Percentiles rank a stretch among this genome's conserved stretches.
These are phyloP conservation scores for Solanum lycopersicoides DNA, from an alignment of 257 asterid species.

Conservation along the genomic window DNA sequence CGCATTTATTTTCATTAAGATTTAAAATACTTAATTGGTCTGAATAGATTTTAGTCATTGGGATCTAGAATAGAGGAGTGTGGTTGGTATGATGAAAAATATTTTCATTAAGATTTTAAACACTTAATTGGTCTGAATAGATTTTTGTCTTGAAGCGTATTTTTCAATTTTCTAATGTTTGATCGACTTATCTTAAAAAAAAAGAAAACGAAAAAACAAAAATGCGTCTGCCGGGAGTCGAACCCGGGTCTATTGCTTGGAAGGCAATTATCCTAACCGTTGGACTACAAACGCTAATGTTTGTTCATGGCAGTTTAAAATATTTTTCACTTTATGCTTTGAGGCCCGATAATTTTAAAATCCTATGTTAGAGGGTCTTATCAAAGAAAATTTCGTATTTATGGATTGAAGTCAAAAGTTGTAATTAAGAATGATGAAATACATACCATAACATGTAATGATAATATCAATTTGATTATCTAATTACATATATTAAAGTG, in stretches of 20 bases:
- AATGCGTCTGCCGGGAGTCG: slow-evolving; percentile 82
- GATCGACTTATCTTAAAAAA: fast-evolving
- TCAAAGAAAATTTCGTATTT: too few relatives aligned
- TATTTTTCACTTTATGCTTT: fast-evolving
- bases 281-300: slow-evolving; percentile 58
- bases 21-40: neutral
- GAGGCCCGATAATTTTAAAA: neutral
- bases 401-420: neutral
- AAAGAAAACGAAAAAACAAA: too few relatives aligned
- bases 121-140: too few relatives aligned
- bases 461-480: neutral
- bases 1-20: neutral
- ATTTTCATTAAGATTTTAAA: too few relatives aligned
- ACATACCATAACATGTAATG: neutral
- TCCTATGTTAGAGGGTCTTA: neutral
- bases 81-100: neutral
- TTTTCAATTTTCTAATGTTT: too few relatives aligned
- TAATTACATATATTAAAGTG: neutral
- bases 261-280: slow-evolving; percentile 97
- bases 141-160: neutral
- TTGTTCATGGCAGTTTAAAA: fast-evolving
- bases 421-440: neutral
- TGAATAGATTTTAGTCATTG: neutral
- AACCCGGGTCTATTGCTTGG: slow-evolving; percentile 99
- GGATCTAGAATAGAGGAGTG: too few relatives aligned